These are phyloP conservation scores for Venturiaceae sp. DNA, from an alignment of 2,329 filamentous ascomycete species.

Conservation along the genomic window DNA sequence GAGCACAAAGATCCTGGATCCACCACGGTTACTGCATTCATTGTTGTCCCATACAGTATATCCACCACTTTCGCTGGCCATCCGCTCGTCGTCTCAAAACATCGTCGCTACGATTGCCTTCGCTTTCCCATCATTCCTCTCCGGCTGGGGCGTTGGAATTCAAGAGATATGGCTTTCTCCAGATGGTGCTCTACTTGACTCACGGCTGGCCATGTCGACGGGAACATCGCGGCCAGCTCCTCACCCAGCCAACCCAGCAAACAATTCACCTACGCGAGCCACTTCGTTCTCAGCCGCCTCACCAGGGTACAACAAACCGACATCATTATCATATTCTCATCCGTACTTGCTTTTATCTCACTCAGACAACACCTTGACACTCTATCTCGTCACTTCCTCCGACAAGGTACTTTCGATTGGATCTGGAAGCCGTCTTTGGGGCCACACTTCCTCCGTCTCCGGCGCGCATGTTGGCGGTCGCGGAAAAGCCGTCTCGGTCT, in stretches of 20 bases:
- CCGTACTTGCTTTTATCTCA: constrained; percentile 80
- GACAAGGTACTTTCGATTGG: constrained; percentile 57
- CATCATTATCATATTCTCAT: constrained; percentile 49
- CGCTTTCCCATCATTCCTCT: constrained; percentile 63
- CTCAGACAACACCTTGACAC: constrained; percentile 76
- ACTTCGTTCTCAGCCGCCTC: constrained; percentile 2
- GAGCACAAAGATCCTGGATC: constrained; percentile 15
- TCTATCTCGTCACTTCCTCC: constrained; percentile 73
- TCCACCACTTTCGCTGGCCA: constrained; percentile 70
- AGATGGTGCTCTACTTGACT: constrained; percentile 37
- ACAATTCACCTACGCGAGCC: neutral
- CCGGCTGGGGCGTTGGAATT: constrained; percentile 84
- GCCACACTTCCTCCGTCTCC: constrained; percentile 82
- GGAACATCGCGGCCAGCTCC: constrained; percentile 22
- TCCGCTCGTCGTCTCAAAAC: constrained; percentile 55
- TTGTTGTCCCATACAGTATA: constrained; percentile 72
- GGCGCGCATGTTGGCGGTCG: constrained; percentile 75
- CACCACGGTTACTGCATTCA: constrained; percentile 60
- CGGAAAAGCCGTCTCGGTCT: constrained; percentile 86
- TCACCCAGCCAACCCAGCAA: constrained; percentile 11
- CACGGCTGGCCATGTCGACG: constrained; percentile 29
- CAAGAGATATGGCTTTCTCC: constrained; percentile 69
- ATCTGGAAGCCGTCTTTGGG: constrained; percentile 70
- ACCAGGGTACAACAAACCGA: constrained; percentile 5
- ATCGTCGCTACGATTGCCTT: constrained; percentile 82